A percentile compares a stretch with the other conserved stretches of the same genome.
Evolutionary conservation across 225 moss, liverwort and hornwort genomes (phyloP).

Genomic region (Straminergon stramineum): DNA sequence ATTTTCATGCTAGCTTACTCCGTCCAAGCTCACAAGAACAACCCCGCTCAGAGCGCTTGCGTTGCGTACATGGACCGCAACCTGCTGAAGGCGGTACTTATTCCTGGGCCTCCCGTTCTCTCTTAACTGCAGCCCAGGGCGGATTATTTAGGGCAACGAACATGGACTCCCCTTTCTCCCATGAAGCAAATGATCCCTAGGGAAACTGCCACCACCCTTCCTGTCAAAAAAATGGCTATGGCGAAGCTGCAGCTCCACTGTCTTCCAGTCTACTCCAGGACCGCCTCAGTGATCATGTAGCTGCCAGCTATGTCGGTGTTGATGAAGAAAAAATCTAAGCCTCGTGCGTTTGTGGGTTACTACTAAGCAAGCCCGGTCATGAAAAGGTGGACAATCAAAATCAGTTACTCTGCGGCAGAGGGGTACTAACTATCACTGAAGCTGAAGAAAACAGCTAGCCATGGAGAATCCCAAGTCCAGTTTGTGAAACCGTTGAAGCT

Average conservation of each 20-base stretch:
- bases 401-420: not conserved
- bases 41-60: constrained; percentile 2
- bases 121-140: constrained; percentile 3
- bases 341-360: not conserved
- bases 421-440: not conserved
- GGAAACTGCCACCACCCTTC: not conserved
- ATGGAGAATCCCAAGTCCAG: not conserved
- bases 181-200: not conserved
- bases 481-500: not conserved
- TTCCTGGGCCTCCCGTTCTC: not conserved
- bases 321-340: not conserved
- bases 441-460: not conserved
- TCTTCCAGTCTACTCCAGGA: not conserved
- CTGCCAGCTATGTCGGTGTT: not conserved
- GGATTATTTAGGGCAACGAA: constrained; percentile 29
- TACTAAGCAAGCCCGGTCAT: not conserved
- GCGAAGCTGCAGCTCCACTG: not conserved
- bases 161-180: not conserved
- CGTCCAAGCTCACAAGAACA: constrained; percentile 24
- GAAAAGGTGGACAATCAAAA: not conserved
- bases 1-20: constrained; percentile 20
- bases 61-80: constrained; percentile 12
- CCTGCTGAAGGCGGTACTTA: constrained; percentile 2
- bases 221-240: constrained; percentile 6
- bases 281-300: not conserved